These are phyloP conservation scores for Spathaspora sp. DNA, from an alignment of 805 yeast genomes.

Conservation along the genomic window DNA sequence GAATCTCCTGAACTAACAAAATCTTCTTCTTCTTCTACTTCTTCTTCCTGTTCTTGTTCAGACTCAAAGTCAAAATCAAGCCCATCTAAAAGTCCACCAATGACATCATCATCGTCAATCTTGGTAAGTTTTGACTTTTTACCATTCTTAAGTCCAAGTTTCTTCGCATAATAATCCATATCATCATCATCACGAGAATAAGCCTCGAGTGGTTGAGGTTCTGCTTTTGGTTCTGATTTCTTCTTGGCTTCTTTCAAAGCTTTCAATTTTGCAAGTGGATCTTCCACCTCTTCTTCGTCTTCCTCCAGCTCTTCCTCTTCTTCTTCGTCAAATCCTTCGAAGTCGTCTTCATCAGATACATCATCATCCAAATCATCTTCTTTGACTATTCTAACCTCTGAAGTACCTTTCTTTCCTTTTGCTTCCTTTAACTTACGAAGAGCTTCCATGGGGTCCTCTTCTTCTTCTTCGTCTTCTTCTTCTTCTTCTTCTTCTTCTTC, in stretches of 20 bases:
- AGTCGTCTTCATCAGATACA: not conserved
- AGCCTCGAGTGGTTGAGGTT: slow-evolving; percentile 45
- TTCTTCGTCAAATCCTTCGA: slow-evolving; percentile 10
- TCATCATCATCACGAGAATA: slow-evolving; percentile 69
- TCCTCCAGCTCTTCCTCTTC: slow-evolving; percentile 11
- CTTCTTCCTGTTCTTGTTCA: slow-evolving; percentile 12
- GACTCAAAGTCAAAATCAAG: slow-evolving; percentile 46
- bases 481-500: slow-evolving; percentile 5
- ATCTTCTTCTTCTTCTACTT: slow-evolving; percentile 9
- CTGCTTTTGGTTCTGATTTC: slow-evolving; percentile 8
- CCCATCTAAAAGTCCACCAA: slow-evolving; percentile 83
- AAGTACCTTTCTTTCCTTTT: slow-evolving; percentile 8
- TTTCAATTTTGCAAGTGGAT: slow-evolving; percentile 24
- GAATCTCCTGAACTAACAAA: slow-evolving; percentile 6
- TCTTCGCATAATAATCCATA: slow-evolving; percentile 76
- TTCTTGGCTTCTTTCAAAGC: slow-evolving; percentile 12
- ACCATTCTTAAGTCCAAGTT: slow-evolving; percentile 64
- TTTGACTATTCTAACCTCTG: slow-evolving; percentile 21
- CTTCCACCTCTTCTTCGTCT: slow-evolving; percentile 10
- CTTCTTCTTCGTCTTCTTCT: slow-evolving; percentile 15
- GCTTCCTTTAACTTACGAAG: slow-evolving; percentile 13
- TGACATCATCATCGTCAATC: slow-evolving; percentile 63
- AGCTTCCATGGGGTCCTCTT: slow-evolving; percentile 13
- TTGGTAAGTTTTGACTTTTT: slow-evolving; percentile 44
- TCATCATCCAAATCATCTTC: slow-evolving; percentile 29